These are phyloP conservation scores for Epichloe scottii DNA, from an alignment of 2,329 filamentous ascomycete genomes.

Conservation along the genomic window DNA sequence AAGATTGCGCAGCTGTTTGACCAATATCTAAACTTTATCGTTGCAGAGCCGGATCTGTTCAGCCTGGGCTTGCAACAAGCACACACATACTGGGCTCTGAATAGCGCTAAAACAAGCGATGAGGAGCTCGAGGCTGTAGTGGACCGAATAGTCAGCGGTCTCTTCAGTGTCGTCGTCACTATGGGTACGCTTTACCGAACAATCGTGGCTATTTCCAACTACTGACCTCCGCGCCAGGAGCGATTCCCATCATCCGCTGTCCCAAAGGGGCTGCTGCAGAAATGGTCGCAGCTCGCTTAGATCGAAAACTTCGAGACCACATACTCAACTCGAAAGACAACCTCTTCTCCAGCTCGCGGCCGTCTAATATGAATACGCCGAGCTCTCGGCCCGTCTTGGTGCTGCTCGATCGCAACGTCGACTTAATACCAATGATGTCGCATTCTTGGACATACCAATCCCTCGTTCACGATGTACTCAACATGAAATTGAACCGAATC, in stretches of 20 bases:
- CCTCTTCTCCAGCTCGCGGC: conserved; percentile 65
- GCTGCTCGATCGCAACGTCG: conserved; percentile 88
- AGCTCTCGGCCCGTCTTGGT: conserved; percentile 78
- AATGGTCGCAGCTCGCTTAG: conserved; percentile 85
- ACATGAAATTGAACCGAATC: conserved; percentile 70
- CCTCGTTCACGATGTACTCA: conserved; percentile 54
- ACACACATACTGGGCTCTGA: conserved; percentile 89
- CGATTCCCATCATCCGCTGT: conserved; percentile 90
- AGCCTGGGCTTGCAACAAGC: conserved; percentile 85
- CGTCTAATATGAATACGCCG: conserved; percentile 46
- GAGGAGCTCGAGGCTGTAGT: conserved; percentile 78
- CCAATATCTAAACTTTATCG: conserved; percentile 95
- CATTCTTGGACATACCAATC: conserved; percentile 80
- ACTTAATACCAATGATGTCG: conserved; percentile 95
- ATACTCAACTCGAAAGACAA: conserved; percentile 97
- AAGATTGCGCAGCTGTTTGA: conserved; percentile 88
- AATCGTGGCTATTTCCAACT: neutral
- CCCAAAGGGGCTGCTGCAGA: conserved; percentile 88
- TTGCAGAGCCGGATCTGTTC: conserved; percentile 90
- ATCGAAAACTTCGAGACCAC: conserved; percentile 91
- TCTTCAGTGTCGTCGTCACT: conserved; percentile 98
- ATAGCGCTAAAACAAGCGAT: conserved; percentile 82
- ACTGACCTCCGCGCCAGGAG: conserved; percentile 35
- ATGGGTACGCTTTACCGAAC: conserved; percentile 52
- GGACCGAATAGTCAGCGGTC: conserved; percentile 82